phyloP scores from a whole-genome alignment of 495 filamentous ascomycete species.

The Penicillium silybi region DNA sequence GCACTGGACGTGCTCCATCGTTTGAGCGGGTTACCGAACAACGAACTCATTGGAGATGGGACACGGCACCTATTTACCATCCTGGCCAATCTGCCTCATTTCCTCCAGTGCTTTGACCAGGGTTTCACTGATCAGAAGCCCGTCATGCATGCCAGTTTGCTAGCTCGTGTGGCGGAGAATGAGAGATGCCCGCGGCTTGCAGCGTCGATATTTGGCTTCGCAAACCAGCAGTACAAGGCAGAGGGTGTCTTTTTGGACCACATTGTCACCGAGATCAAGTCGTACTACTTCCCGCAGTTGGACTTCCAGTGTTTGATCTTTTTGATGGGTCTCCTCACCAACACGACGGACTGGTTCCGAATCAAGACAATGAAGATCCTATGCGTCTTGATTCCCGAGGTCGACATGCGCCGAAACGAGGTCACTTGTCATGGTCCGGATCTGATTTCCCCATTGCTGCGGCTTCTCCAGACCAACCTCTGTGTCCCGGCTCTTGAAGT shows the following conservation, averaged over 20 bases:
- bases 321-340: constrained; percentile 87
- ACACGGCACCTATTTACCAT: constrained; percentile 78
- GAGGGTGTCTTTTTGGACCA: constrained; percentile 74
- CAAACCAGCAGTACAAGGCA: constrained; percentile 61
- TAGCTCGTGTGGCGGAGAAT: constrained; percentile 68
- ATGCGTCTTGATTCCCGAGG: constrained; percentile 77
- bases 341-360: constrained; percentile 83
- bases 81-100: constrained; percentile 85
- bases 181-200: constrained; percentile 50
- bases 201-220: constrained; percentile 62
- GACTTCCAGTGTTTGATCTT: constrained; percentile 85
- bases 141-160: constrained; percentile 58
- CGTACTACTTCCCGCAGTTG: constrained; percentile 74
- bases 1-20: constrained; percentile 75
- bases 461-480: constrained; percentile 87
- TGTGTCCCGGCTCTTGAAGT: constrained; percentile 88
- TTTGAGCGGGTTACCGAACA: constrained; percentile 74
- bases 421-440: constrained; percentile 91
- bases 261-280: constrained; percentile 69
- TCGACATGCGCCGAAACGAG: constrained; percentile 89
- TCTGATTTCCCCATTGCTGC: constrained; percentile 86
- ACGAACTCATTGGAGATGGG: constrained; percentile 74
- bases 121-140: constrained; percentile 50
- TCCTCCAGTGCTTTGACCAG: constrained; percentile 75
- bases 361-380: constrained; percentile 87